Evolutionary conservation across 352 stramenopile genomes (phyloP), one percentile per base, ranked within the genome.

Genomic region (Phytopythium oedochilum): DNA sequence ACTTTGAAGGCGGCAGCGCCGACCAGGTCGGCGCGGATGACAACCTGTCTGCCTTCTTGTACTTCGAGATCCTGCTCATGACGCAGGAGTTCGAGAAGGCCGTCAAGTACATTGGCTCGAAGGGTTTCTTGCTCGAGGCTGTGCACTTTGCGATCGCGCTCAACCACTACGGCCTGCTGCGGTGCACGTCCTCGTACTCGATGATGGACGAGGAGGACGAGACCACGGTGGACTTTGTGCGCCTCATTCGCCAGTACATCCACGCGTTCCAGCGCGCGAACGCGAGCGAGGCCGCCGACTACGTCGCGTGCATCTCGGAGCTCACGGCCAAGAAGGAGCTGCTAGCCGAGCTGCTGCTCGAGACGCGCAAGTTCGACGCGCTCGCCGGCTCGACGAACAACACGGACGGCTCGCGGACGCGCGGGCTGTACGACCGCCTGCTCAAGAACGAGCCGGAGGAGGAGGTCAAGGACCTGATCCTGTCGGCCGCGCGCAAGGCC

Each of bases 181-280:
- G 70, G 20, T 88, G 71, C 49, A 80, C 66, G 14, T 73, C 76
- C 18, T 88, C 78, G 34, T 75, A 60, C 9, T 1, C 35, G 2
- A 55, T 55, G 49, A 70, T 70, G 56, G 69, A 66, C 39, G 78
- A 89, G 17, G 76, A 89, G 57, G 80, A 90, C 52, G 78, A 88
- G 25, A 68, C 59, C 9, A 77, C 56, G 18, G 65, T 90, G 4
- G 76, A 92, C 54, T 50, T 92, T 12, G 75, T 88, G 32, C 80
- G 85, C 20, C 77, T 94, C 35, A 51, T 92, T n/a, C 85, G 85
- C 14, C 85, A 94, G 57, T 94, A 92, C 62, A 68, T 92, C 34
- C 85, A 94, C 53, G 66, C 65, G 8, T 94, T 94, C 71, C 85
- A 94, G 60, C 77, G 82, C 23, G 79, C 73, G 11, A 86, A 94